These are phyloP conservation scores for Serendipita vermifera DNA, from an alignment of 768 basidiomycete genomes.

Conservation along the genomic window DNA sequence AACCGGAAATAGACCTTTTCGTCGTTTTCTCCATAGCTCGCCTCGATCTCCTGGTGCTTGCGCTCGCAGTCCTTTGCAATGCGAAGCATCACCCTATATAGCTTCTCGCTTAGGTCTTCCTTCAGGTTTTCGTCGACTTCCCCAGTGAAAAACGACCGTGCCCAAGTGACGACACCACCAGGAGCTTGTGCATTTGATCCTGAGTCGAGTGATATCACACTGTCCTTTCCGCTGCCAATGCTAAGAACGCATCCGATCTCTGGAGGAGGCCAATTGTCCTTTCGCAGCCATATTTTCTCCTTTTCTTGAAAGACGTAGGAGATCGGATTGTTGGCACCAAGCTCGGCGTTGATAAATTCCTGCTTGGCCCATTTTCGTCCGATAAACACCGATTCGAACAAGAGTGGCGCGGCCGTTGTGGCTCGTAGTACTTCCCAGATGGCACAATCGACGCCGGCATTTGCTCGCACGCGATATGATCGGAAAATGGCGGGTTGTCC, in stretches of 20 bases:
- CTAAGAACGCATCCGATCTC: background rate
- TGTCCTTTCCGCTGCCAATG: background rate
- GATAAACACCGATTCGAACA: slow-evolving; percentile 16
- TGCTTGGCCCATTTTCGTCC: slow-evolving; percentile 10
- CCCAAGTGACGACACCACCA: background rate
- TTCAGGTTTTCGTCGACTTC: background rate
- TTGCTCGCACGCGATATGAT: background rate
- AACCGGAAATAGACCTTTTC: background rate
- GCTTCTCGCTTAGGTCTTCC: background rate
- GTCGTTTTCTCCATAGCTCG: background rate
- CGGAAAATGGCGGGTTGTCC: background rate
- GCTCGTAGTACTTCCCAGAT: slow-evolving; percentile 14
- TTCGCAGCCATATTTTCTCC: background rate
- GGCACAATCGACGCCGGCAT: slow-evolving; percentile 9
- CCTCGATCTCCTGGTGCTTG: slow-evolving; percentile 2
- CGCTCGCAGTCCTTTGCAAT: slow-evolving; percentile 4
- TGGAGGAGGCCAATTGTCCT: background rate
- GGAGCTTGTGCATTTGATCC: background rate
- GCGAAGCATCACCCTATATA: background rate
- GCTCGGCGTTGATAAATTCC: slow-evolving; percentile 7
- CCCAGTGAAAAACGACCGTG: no score
- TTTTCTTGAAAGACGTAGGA: background rate
- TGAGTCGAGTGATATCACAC: background rate
- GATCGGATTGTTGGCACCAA: slow-evolving; percentile 1
- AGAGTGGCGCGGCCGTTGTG: slow-evolving; percentile 10